Base-by-base conservation (phyloP, 345 rosid genomes). In the Clausena lansium region DNA sequence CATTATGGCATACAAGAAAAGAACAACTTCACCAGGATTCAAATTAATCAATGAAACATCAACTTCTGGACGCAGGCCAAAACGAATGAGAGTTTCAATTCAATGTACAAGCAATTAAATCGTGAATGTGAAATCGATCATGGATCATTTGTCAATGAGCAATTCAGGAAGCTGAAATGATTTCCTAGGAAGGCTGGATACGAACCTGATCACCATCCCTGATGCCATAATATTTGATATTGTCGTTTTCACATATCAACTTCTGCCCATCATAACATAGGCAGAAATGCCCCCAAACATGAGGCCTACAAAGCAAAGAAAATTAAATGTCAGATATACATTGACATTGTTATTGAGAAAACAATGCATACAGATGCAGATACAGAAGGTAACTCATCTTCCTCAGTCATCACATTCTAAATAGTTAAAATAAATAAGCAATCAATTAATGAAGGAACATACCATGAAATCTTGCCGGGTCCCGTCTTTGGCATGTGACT, bases 221-320 rank as follows among this genome's bases (percentile, higher is more conserved):
- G 75, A 95, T 91, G 82, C 97, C 94, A 19, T 86, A 88, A 38
- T 83, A 74, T 45, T 28, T 76, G 58, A 95, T 91, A 65, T 64
- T 62, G 36, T 87, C 94, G 7, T 86, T 69, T 24, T 89, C 98
- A 13, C 78, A 65, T 70, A 91, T 59, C 47, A 95, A 80, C 84
- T 82, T 93, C 80, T 85, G 87, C 69, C 87, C 92, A 71, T 83
- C 81, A 80, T 72, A 93, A 39, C 83, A 77, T 70, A 95, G 87
- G 90, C 97, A 93, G 80, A 95, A 95, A 72, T 91, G 94, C 4
- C 87, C 93, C 98, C 98, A 91, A 25, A 95, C 89, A 71, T 93
- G 98, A n/a, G 92, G 87, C 98, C 98, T 95, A 38, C 87, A 77
- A 77, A 35, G 71, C 32, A 11, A 27, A 70, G 22, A 24, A 7